Evolutionary conservation across 768 basidiomycete genomes (phyloP).

Genomic region (Russula dissimulans): DNA sequence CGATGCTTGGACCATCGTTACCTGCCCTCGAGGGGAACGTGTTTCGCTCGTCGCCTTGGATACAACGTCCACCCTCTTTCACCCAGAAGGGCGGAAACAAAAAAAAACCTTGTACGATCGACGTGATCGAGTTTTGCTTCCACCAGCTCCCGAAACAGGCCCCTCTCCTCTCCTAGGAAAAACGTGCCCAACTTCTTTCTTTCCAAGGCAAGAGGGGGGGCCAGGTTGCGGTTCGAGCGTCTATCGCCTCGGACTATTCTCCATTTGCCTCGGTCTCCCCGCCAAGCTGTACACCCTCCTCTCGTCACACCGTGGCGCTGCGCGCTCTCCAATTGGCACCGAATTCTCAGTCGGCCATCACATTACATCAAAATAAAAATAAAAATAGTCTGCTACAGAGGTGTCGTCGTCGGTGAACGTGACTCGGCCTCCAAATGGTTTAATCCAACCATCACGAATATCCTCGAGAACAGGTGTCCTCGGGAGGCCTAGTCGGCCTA

Average conservation of each 20-base stretch:
- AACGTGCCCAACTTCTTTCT: not conserved
- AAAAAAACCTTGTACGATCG: slow-evolving; percentile 13
- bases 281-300: not conserved
- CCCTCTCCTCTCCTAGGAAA: not conserved
- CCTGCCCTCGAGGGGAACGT: not conserved
- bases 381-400: not conserved
- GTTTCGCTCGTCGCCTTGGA: slow-evolving; percentile 16
- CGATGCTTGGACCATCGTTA: slow-evolving; percentile 2
- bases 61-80: not conserved
- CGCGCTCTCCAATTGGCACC: not conserved
- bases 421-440: not conserved
- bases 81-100: slow-evolving; percentile 11
- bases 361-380: not conserved
- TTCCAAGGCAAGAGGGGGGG: not conserved
- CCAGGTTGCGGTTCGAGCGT: not conserved
- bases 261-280: not conserved
- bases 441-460: not conserved
- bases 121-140: slow-evolving; percentile 7
- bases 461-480: not conserved
- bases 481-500: not conserved
- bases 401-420: slow-evolving; percentile 11
- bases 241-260: not conserved
- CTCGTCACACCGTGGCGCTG: slow-evolving; percentile 3
- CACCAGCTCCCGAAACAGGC: slow-evolving; percentile 4
- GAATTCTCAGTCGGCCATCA: not conserved